Percentiles rank a stretch among this genome's conserved stretches.
Evolutionary conservation across 805 yeast genomes (phyloP).

Genomic region (Vanderwaltozyma yarrowii): DNA sequence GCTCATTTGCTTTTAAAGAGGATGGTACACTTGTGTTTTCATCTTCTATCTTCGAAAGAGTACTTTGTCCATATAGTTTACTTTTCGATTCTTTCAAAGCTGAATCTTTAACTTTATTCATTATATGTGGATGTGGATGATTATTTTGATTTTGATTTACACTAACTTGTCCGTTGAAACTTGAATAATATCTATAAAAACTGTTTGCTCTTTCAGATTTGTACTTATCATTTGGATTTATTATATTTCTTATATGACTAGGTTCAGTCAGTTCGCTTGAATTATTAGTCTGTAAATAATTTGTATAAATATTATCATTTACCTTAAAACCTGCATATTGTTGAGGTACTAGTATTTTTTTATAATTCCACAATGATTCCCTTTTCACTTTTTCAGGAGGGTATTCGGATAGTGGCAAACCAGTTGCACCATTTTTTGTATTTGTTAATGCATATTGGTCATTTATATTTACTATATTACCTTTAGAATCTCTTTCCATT

Average conservation of each 20-base stretch:
- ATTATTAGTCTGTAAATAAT: slow-evolving; percentile 24
- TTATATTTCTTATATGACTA: slow-evolving; percentile 24
- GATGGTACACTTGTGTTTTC: neutral
- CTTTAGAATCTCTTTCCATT: slow-evolving; percentile 12
- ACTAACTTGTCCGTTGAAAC: neutral
- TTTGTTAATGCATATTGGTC: slow-evolving; percentile 32
- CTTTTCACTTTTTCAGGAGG: slow-evolving; percentile 53
- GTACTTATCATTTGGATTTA: slow-evolving; percentile 12
- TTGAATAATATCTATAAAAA: neutral
- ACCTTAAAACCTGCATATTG: slow-evolving; percentile 11
- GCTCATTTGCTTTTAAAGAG: slow-evolving; percentile 17
- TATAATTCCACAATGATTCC: slow-evolving; percentile 44
- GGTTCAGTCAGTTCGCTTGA: slow-evolving; percentile 28
- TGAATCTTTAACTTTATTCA: slow-evolving; percentile 12
- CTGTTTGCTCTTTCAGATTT: slow-evolving; percentile 6
- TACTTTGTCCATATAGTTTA: slow-evolving; percentile 37
- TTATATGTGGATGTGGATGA: slow-evolving; percentile 6
- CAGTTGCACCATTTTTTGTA: slow-evolving; percentile 54
- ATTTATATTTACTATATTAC: slow-evolving; percentile 19
- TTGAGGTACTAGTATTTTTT: slow-evolving; percentile 14
- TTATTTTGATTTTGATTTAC: neutral
- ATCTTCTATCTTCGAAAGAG: slow-evolving; percentile 7
- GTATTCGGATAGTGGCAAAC: slow-evolving; percentile 58
- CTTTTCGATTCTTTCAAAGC: slow-evolving; percentile 21
- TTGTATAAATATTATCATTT: slow-evolving; percentile 13